Evolutionary conservation across 371 early-diverging fungal genomes (phyloP).

Genomic region (Apophysomyces sp.): DNA sequence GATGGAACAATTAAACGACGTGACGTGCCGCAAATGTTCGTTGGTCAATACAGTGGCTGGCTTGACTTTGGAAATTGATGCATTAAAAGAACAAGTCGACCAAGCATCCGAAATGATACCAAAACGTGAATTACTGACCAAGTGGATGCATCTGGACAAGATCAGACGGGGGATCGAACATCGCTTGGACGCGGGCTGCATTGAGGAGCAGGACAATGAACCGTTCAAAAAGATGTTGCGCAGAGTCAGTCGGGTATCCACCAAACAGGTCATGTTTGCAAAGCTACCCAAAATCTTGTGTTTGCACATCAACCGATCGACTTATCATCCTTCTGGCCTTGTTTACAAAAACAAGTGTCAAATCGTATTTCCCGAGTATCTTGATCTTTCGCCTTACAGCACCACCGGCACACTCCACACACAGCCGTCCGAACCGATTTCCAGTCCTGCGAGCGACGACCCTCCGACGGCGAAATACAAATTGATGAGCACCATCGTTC

Average conservation of each 20-base stretch:
- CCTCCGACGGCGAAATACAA: slow-evolving; percentile 42
- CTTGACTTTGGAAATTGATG: slow-evolving; percentile 31
- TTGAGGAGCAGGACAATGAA: slow-evolving; percentile 10
- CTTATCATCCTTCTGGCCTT: slow-evolving; percentile 60
- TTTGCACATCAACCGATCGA: slow-evolving; percentile 73
- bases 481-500: slow-evolving; percentile 84
- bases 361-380: slow-evolving; percentile 55
- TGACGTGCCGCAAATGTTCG: slow-evolving; percentile 71
- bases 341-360: slow-evolving; percentile 66
- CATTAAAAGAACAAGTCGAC: slow-evolving; percentile 43
- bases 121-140: slow-evolving; percentile 19
- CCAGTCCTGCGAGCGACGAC: slow-evolving; percentile 29
- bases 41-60: slow-evolving; percentile 47
- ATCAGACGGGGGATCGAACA: slow-evolving; percentile 10
- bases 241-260: slow-evolving; percentile 34
- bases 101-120: slow-evolving; percentile 31
- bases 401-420: slow-evolving; percentile 54
- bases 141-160: slow-evolving; percentile 30
- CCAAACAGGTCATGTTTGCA: slow-evolving; percentile 63
- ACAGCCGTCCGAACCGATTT: slow-evolving; percentile 56
- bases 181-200: neutral
- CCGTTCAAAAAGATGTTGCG: slow-evolving; percentile 2
- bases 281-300: slow-evolving; percentile 60
- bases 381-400: slow-evolving; percentile 64
- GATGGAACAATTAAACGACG: slow-evolving; percentile 74